These are phyloP conservation scores for Rubia tinctorum DNA, from an alignment of 305 asterid species.

Conservation along the genomic window DNA sequence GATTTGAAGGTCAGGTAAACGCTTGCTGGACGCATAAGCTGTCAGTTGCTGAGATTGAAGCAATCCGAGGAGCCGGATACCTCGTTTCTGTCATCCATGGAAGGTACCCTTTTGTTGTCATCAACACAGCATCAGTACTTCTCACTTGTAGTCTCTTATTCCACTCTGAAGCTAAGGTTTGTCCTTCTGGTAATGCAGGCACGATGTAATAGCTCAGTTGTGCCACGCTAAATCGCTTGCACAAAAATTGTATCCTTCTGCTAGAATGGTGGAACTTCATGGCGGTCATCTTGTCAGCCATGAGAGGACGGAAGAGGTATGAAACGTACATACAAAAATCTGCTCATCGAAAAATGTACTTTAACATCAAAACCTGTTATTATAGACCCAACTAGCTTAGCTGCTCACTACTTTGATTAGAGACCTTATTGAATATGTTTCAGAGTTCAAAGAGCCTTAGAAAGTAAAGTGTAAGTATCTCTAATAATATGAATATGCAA, in stretches of 20 bases:
- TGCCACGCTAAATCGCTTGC: slow-evolving; percentile 83
- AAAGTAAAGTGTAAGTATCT: too few species aligned
- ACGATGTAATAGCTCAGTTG: slow-evolving; percentile 89
- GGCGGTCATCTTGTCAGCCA: slow-evolving; percentile 98
- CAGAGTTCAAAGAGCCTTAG: too few species aligned
- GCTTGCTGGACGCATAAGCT: slow-evolving; percentile 96
- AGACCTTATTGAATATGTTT: too few species aligned
- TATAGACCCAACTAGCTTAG: too few species aligned
- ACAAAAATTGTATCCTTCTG: slow-evolving; percentile 66
- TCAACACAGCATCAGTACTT: slow-evolving; percentile 8
- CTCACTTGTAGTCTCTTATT: slow-evolving; percentile 1
- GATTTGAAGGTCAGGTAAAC: slow-evolving; percentile 90
- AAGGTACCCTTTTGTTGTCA: slow-evolving; percentile 46
- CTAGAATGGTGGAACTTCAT: slow-evolving; percentile 92
- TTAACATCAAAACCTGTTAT: background rate
- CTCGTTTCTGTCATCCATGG: slow-evolving; percentile 91
- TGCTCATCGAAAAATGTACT: background rate
- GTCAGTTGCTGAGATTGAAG: slow-evolving; percentile 55
- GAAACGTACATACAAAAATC: background rate
- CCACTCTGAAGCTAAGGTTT: slow-evolving; percentile 20
- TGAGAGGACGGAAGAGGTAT: slow-evolving; percentile 94
- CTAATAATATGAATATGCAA: background rate
- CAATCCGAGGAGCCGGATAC: slow-evolving; percentile 64
- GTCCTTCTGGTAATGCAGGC: slow-evolving; percentile 40
- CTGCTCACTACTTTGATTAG: too few species aligned